These are phyloP conservation scores for Athelia sp. DNA, from an alignment of 1,284 basidiomycete species.

Conservation along the genomic window DNA sequence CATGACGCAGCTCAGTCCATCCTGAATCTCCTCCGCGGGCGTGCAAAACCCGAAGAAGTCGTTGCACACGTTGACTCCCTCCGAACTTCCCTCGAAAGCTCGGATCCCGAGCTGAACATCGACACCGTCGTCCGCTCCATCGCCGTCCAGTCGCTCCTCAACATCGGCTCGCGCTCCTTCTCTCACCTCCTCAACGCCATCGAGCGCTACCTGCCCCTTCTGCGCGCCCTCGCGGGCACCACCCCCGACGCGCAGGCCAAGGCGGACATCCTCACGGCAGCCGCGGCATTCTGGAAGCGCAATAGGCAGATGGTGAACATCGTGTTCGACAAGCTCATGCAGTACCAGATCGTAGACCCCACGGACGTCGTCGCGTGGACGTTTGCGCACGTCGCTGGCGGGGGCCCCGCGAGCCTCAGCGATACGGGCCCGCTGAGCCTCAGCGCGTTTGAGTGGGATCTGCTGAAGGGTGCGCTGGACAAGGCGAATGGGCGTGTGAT, in stretches of 20 bases:
- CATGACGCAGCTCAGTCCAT: conserved; percentile 80
- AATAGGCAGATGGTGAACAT: conserved; percentile 85
- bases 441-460: conserved; percentile 74
- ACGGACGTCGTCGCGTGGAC: conserved; percentile 87
- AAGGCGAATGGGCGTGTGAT: conserved; percentile 86
- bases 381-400: conserved; percentile 51
- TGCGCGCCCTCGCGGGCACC: conserved; percentile 63
- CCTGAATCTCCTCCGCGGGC: conserved; percentile 75
- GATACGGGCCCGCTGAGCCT: conserved; percentile 34
- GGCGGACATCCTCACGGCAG: conserved; percentile 65
- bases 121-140: conserved; percentile 73
- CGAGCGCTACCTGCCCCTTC: conserved; percentile 89
- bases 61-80: conserved; percentile 72
- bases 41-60: conserved; percentile 76
- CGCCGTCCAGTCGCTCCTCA: conserved; percentile 84
- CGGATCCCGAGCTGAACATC: conserved; percentile 53
- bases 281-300: conserved; percentile 74
- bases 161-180: conserved; percentile 93
- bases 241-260: conserved; percentile 57
- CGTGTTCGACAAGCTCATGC: conserved; percentile 96
- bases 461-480: conserved; percentile 76
- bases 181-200: conserved; percentile 98
- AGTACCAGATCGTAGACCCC: conserved; percentile 96
- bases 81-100: conserved; percentile 55
- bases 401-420: conserved; percentile 21